Base-by-base conservation (phyloP, 1,284 basidiomycete species). In the Meira miltonrushii region DNA sequence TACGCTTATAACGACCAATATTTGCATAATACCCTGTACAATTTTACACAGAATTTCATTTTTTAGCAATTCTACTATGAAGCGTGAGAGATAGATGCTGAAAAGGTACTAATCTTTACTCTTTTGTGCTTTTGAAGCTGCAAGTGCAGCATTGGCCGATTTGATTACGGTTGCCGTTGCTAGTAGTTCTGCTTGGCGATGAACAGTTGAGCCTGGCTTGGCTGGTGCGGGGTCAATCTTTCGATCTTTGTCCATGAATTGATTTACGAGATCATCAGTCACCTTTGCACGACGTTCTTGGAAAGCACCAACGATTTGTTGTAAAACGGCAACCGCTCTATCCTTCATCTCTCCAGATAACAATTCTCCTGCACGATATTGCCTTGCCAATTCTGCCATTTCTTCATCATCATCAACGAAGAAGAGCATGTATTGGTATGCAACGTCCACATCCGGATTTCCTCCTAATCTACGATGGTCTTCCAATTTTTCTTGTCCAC, bases 351-450 rank as follows among this genome's bases (percentile, higher is more conserved):
- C 87, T 9, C 92, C 91, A 0, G 93, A 96, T 58, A 95, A 82
- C 63, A 99, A 79, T 39, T 84, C 85, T 0, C 95, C 95, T 12
- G 88, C 85, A 19, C 92, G 87, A 81, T 99, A 99, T 62, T 94
- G 90, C 88, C 93, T 66, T n/a, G 86, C 90, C 58, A 96, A 79
- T 70, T 82, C 82, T 65, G 84, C 85, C 68, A 95, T 82, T 80
- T 92, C 88, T 25, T 85, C 88, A 64, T 98, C 95, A 72, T 95
- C 90, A 3, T 97, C 93, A 75, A 96, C 82, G 80, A 98, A 96
- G 84, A 97, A 98, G n/a, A 86, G 85, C 65, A 98, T 79, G 80
- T 96, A 98, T 80, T 97, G 93, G 81, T 91, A 98, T 57, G 89
- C 84, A 59, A 99, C 90, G 79, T 99, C 95, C 39, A 98, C 91